Base-by-base conservation (phyloP, 1,284 basidiomycete species). In the Melanopsichium pennsylvanicum region DNA sequence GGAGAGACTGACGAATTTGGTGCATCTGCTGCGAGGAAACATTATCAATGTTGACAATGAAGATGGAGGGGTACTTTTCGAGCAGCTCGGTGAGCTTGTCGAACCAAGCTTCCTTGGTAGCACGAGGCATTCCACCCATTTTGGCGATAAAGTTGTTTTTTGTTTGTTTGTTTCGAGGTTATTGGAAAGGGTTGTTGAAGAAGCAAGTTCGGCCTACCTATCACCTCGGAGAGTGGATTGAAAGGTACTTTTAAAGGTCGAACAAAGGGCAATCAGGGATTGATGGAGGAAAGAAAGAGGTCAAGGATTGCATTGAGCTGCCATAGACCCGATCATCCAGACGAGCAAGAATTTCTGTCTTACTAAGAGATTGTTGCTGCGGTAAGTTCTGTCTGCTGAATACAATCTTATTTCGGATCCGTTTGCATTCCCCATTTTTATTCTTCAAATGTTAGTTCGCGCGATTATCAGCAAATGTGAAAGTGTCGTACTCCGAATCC, bases 1-100 rank as follows among this genome's bases (percentile, higher is more conserved):
- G 93, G 83, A 99, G 67, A 48, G 95, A 86, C 76, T 92, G 89
- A 86, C 96, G 94, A 82, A 98, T 97, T 84, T 96, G 93, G 83
- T 96, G 93, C 92, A 94, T 82, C 85, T 99, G 96, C 87, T 97
- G 96, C 69, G 94, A 97, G 64, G 92, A 92, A 82, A 99, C 95
- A 85, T 98, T 98, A 88, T 98, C 96, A 81, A 98, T 93, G 85
- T 97, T 97, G 86, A 97, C 95, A 73, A 98, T 83, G 87, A 99
- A 97, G 85, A 98, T 93, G 68, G 95, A 80, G 92, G 82, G 92
- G 84, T 91, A 96, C 83, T 90, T 89, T 84, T 88, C 86, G 79
- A 99, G 87, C 76, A 97, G 89, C 82, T 92, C 90, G 86, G 90
- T 91, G 84, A 98, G 89, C 86, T 95, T 96, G 75, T 84, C 84